A percentile compares a stretch with the other conserved stretches of the same genome.
phyloP scores from a whole-genome alignment of 805 yeast species.

The Candida nitratophila region DNA sequence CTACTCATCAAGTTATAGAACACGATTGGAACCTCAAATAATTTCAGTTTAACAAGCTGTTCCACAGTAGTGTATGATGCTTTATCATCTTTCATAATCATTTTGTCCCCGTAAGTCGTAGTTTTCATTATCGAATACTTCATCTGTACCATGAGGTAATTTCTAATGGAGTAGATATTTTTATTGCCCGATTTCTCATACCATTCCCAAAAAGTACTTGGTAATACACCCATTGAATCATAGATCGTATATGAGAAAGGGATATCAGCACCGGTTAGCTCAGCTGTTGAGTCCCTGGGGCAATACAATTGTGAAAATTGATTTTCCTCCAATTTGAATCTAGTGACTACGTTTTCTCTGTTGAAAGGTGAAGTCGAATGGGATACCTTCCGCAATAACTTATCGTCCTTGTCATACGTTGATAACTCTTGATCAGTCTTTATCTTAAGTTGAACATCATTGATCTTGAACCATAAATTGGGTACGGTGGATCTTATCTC shows the following conservation, averaged over 20 bases:
- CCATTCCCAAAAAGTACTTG: background rate
- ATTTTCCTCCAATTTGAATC: background rate
- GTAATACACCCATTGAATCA: background rate
- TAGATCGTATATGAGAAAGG: background rate
- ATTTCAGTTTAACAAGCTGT: background rate
- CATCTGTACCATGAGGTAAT: background rate
- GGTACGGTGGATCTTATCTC: background rate
- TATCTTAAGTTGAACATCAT: background rate
- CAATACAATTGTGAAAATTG: background rate
- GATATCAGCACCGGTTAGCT: background rate
- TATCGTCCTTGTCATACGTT: background rate
- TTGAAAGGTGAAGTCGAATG: background rate
- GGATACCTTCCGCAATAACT: background rate
- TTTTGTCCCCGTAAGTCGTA: too few species aligned
- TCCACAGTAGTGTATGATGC: background rate
- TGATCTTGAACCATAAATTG: background rate
- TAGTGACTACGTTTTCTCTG: background rate
- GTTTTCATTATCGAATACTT: background rate
- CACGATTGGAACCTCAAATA: background rate
- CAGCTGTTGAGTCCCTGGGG: background rate
- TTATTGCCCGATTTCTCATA: background rate
- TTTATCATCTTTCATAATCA: background rate
- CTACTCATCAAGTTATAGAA: background rate
- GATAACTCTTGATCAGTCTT: conserved; percentile 1
- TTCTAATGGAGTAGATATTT: background rate